A percentile compares a stretch with the other conserved stretches of the same genome.
phyloP scores from a whole-genome alignment of 257 asterid genomes.

The Datura wrightii region DNA sequence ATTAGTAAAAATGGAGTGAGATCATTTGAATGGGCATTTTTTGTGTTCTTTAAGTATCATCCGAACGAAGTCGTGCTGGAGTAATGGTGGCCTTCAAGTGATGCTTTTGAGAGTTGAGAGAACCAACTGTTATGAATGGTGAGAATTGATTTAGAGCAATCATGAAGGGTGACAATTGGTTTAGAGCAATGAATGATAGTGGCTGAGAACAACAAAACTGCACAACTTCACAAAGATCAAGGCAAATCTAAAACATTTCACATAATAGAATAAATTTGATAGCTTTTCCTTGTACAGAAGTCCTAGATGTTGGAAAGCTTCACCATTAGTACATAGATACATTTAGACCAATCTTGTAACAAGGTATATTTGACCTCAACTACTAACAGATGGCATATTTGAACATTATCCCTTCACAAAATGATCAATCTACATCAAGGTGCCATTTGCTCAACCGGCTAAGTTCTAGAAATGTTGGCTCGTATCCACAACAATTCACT shows the following conservation, averaged over 20 bases:
- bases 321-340: neutral
- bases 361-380: neutral
- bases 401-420: slow-evolving; percentile 8
- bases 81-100: neutral
- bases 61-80: neutral
- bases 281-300: neutral
- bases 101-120: neutral
- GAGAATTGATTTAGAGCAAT: neutral
- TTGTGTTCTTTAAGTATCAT: neutral
- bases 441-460: neutral
- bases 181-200: neutral
- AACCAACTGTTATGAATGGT: neutral
- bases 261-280: neutral
- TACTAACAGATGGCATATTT: neutral
- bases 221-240: neutral
- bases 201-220: neutral
- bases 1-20: neutral
- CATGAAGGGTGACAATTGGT: neutral
- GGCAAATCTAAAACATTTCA: neutral
- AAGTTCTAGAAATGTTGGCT: neutral
- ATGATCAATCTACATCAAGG: neutral
- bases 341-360: neutral
- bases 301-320: neutral
- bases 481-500: neutral
- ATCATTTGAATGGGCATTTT: neutral